Evolutionary conservation across 2,329 filamentous ascomycete species (phyloP).

Genomic region (Neofusicoccum umdonicola): DNA sequence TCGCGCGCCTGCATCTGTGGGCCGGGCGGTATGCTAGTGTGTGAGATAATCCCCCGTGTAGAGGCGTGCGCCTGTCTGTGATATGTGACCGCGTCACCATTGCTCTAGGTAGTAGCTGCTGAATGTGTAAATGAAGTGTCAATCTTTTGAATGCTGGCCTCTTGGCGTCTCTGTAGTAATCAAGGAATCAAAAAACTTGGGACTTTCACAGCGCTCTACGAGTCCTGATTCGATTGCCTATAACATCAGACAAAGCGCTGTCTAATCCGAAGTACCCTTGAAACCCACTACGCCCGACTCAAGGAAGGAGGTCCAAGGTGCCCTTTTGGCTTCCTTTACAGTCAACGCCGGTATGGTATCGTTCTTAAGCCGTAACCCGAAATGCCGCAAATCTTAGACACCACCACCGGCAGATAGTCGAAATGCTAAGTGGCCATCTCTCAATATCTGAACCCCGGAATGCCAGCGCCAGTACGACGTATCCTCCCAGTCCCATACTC

Average conservation of each 20-base stretch:
- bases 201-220: no score
- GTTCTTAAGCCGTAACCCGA: not conserved
- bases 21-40: not conserved
- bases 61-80: not conserved
- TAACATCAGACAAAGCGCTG: no score
- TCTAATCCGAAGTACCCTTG: no score
- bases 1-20: constrained; percentile 5
- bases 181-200: no score
- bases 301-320: not conserved
- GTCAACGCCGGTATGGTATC: constrained; percentile 14
- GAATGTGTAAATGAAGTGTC: not conserved
- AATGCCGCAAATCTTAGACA: not conserved
- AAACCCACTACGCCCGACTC: not conserved
- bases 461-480: not conserved
- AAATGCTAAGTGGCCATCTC: not conserved
- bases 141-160: no score
- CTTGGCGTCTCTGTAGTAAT: no score
- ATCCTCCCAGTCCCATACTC: not conserved
- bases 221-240: no score
- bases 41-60: not conserved
- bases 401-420: not conserved
- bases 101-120: not conserved
- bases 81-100: not conserved
- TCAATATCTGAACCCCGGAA: not conserved
- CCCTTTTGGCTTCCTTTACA: not conserved